Percentiles rank a stretch among this genome's conserved stretches.
Conservation (phyloP, 2,329 filamentous ascomycete genomes). For the Diaporthe amygdali region DNA sequence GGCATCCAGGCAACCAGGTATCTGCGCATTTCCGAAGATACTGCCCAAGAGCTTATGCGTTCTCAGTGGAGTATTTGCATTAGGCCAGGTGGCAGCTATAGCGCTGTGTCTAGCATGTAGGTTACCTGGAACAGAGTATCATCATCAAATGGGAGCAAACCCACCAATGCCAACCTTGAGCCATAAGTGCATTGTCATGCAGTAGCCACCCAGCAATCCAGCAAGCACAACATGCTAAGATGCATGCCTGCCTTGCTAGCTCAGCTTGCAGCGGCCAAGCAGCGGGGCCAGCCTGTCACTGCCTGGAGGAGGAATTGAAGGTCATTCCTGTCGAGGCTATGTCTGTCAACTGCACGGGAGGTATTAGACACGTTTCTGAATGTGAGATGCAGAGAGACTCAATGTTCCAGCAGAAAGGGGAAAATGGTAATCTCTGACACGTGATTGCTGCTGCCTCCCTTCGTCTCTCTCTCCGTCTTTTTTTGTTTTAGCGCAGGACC, state of each 20-base stretch:
- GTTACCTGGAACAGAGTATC: not conserved
- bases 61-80: not conserved
- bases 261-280: not conserved
- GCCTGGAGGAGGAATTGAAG: not conserved
- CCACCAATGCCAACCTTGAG: not conserved
- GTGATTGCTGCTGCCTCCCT: not conserved
- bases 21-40: not conserved
- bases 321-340: not conserved
- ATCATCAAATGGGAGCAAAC: not conserved
- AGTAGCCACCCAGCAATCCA: not conserved
- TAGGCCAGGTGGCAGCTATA: constrained; percentile 7
- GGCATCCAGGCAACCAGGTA: not conserved
- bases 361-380: not conserved
- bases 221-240: not conserved
- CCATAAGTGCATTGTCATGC: not conserved
- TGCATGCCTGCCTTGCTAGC: not conserved
- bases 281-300: not conserved
- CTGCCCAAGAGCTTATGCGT: not conserved
- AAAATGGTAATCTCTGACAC: not conserved
- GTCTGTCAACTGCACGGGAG: not conserved
- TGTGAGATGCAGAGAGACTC: not conserved
- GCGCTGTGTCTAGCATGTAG: not conserved
- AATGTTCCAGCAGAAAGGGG: not conserved
- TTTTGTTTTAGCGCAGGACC: constrained; percentile 1
- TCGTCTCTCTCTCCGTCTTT: not conserved